Evolutionary conservation across 2,329 filamentous ascomycete species (phyloP).

Genomic region (Hymenoscyphus fructigenus): DNA sequence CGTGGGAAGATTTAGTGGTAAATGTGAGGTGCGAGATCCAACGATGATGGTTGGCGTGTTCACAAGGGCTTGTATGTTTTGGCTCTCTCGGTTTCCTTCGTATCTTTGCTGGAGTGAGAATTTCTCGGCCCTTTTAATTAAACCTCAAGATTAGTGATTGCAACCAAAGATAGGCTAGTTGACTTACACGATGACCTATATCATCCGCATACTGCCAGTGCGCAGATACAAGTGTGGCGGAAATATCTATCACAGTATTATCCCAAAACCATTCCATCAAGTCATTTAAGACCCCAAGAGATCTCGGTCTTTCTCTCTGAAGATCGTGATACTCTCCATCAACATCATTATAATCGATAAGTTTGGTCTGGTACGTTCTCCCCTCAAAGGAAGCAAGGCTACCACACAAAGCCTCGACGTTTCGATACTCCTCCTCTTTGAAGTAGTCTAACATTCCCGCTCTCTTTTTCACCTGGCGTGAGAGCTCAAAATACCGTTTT

Average conservation of each 20-base stretch:
- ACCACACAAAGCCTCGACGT: neutral
- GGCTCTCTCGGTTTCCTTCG: neutral
- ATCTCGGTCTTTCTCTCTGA: neutral
- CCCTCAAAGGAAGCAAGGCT: conserved; percentile 6
- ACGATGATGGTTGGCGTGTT: neutral
- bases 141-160: too few relatives aligned
- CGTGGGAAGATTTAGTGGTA: neutral
- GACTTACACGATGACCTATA: too few relatives aligned
- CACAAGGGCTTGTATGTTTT: neutral
- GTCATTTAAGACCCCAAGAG: conserved; percentile 5
- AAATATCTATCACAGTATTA: conserved; percentile 3
- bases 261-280: conserved; percentile 8
- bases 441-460: conserved; percentile 11
- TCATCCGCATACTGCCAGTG: too few relatives aligned
- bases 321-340: neutral
- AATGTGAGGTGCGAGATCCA: neutral
- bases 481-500: neutral
- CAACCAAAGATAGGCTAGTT: too few relatives aligned
- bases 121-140: neutral
- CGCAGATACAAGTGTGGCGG: too few relatives aligned
- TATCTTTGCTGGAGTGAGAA: neutral
- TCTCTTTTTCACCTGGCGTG: neutral
- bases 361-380: neutral
- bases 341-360: neutral
- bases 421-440: conserved; percentile 6